These are phyloP conservation scores for Podaxis sp. DNA, from an alignment of 768 basidiomycete genomes.

Conservation along the genomic window DNA sequence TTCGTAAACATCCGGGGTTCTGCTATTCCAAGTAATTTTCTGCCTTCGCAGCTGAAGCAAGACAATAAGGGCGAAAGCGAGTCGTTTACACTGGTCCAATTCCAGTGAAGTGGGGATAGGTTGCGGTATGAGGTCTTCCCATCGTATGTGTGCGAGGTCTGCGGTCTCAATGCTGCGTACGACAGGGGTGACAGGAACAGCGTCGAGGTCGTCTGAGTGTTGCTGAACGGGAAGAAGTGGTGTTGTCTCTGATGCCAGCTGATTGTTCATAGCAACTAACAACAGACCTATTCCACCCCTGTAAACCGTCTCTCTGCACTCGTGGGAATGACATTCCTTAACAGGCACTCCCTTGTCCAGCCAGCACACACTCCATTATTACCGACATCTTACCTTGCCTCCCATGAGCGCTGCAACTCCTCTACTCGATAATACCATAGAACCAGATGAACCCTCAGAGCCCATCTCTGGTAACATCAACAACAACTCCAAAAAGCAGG, in stretches of 20 bases:
- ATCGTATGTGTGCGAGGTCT: conserved; percentile 18
- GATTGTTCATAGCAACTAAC: not conserved
- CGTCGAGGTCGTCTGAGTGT: not conserved
- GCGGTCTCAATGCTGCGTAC: conserved; percentile 22
- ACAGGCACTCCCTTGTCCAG: not conserved
- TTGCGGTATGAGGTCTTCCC: conserved; percentile 8
- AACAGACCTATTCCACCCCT: not conserved
- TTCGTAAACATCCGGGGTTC: conserved; percentile 38
- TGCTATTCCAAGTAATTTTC: conserved; percentile 16
- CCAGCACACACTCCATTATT: not conserved
- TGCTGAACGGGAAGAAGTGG: conserved; percentile 7
- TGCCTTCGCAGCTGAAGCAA: conserved; percentile 34
- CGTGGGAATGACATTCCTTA: conserved; percentile 2
- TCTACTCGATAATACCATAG: conserved; percentile 72
- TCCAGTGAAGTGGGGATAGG: conserved; percentile 10
- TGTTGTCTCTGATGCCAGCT: not conserved
- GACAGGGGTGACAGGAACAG: conserved; percentile 14
- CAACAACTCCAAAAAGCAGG: conserved; percentile 25
- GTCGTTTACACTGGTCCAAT: conserved; percentile 2
- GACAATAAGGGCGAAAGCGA: conserved; percentile 30
- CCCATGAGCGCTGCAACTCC: conserved; percentile 64
- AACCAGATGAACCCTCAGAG: conserved; percentile 70
- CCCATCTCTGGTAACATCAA: conserved; percentile 35
- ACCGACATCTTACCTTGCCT: conserved; percentile 10
- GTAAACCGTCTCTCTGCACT: not conserved